phyloP scores from a whole-genome alignment of 495 filamentous ascomycete genomes.

The Podospora pseudocomata region DNA sequence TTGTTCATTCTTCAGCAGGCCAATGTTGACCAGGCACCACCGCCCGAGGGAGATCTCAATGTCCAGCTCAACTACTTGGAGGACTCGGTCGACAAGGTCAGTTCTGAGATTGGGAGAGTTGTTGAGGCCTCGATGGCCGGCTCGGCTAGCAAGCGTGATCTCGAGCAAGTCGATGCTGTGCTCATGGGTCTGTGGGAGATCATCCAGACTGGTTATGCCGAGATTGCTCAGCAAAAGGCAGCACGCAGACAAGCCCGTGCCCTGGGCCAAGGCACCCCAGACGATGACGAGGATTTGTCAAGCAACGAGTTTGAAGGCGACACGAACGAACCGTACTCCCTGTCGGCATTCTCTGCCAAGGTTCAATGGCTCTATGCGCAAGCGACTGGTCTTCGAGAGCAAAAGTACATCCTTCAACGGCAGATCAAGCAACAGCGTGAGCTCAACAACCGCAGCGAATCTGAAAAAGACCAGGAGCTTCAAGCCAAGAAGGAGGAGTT shows the following conservation, averaged over 20 bases:
- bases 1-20: constrained; percentile 30
- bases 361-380: constrained; percentile 70
- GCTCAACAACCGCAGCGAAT: constrained; percentile 64
- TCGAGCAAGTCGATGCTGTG: constrained; percentile 56
- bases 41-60: constrained; percentile 31
- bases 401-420: constrained; percentile 76
- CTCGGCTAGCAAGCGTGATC: constrained; percentile 36
- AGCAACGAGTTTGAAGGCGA: constrained; percentile 50
- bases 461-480: constrained; percentile 58
- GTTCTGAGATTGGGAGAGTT: constrained; percentile 33
- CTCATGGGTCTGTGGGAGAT: constrained; percentile 71
- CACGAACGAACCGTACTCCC: constrained; percentile 58
- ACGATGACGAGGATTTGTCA: constrained; percentile 45
- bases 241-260: constrained; percentile 45
- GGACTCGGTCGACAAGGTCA: constrained; percentile 30
- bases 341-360: constrained; percentile 66
- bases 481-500: constrained; percentile 50
- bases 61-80: constrained; percentile 44
- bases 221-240: constrained; percentile 51
- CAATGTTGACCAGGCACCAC: constrained; percentile 26
- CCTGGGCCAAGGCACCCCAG: constrained; percentile 38
- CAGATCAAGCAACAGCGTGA: constrained; percentile 93
- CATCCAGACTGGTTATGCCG: constrained; percentile 60
- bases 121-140: constrained; percentile 27
- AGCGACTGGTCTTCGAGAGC: constrained; percentile 66